Percentiles rank a stretch among this genome's conserved stretches.
These are phyloP conservation scores for Suillus luteus DNA, from an alignment of 768 basidiomycete genomes.

Conservation along the genomic window DNA sequence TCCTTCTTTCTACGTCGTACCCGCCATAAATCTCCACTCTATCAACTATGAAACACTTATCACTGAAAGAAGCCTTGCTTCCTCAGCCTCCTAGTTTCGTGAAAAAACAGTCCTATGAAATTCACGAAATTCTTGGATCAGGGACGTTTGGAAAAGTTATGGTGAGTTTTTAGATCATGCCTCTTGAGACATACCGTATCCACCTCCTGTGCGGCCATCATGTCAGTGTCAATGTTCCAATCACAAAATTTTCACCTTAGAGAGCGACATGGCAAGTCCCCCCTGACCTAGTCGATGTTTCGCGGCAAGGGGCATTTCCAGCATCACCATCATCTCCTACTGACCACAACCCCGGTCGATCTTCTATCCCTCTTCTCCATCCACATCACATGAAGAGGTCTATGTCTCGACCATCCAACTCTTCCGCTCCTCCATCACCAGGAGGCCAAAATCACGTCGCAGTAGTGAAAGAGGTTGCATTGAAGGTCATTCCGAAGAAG, in stretches of 20 bases:
- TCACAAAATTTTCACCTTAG: slow-evolving; percentile 35
- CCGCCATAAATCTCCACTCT: background rate
- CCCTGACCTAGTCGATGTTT: slow-evolving; percentile 53
- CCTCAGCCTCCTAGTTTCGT: slow-evolving; percentile 83
- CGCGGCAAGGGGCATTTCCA: slow-evolving; percentile 59
- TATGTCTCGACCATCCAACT: slow-evolving; percentile 21
- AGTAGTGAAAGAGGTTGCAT: slow-evolving; percentile 71
- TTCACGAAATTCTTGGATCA: slow-evolving; percentile 71
- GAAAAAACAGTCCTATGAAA: slow-evolving; percentile 84
- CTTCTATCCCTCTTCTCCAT: slow-evolving; percentile 33
- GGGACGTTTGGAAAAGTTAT: slow-evolving; percentile 93
- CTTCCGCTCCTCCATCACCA: slow-evolving; percentile 27
- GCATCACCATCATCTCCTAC: slow-evolving; percentile 26
- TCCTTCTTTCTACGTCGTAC: background rate
- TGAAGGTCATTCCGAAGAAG: slow-evolving; percentile 94
- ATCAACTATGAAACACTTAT: slow-evolving; percentile 35
- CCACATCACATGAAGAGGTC: slow-evolving; percentile 29
- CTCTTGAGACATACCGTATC: background rate
- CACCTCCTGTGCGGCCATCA: background rate
- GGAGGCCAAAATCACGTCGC: slow-evolving; percentile 25
- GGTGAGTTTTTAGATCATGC: slow-evolving; percentile 42
- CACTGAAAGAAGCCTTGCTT: slow-evolving; percentile 60
- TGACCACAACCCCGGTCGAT: slow-evolving; percentile 23
- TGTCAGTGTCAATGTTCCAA: background rate
- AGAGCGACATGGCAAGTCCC: slow-evolving; percentile 80